Evolutionary conservation across 768 basidiomycete genomes (phyloP).

Genomic region (Agrocybe praecox): DNA sequence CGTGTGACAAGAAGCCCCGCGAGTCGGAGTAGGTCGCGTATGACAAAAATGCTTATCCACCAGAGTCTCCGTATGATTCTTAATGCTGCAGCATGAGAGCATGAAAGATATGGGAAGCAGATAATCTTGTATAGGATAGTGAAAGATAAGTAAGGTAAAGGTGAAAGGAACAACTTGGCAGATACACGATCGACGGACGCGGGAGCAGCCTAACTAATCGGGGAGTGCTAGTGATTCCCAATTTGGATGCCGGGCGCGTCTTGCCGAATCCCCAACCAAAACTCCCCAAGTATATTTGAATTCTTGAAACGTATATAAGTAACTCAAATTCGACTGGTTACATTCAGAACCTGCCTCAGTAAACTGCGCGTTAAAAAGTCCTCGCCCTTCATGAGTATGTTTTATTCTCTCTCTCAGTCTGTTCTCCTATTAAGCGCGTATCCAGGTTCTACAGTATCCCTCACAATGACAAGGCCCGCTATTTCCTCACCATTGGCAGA

Average conservation of each 20-base stretch:
- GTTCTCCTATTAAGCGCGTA: slow-evolving; percentile 3
- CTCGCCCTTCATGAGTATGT: slow-evolving; percentile 40
- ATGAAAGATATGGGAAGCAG: neutral
- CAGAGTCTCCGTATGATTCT: neutral
- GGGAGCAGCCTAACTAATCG: slow-evolving; percentile 5
- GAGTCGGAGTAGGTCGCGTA: neutral
- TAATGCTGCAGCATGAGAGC: neutral
- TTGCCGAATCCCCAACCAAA: slow-evolving; percentile 35
- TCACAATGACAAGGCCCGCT: slow-evolving; percentile 52
- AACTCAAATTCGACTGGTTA: slow-evolving; percentile 9
- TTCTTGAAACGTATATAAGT: slow-evolving; percentile 29
- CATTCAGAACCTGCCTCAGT: slow-evolving; percentile 16
- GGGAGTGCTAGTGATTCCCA: neutral
- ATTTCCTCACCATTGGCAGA: slow-evolving; percentile 68
- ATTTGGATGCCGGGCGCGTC: slow-evolving; percentile 9
- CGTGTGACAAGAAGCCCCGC: neutral
- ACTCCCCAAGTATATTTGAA: slow-evolving; percentile 24
- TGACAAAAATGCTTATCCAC: neutral
- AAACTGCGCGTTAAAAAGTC: neutral
- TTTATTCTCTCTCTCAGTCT: slow-evolving; percentile 1
- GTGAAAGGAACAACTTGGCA: neutral
- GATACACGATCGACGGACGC: slow-evolving; percentile 4
- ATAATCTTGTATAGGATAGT: neutral
- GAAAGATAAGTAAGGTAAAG: neutral
- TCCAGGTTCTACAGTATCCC: slow-evolving; percentile 37